Base-by-base conservation (phyloP, 2,329 filamentous ascomycete genomes). In the Pestalotiopsis sp. region DNA sequence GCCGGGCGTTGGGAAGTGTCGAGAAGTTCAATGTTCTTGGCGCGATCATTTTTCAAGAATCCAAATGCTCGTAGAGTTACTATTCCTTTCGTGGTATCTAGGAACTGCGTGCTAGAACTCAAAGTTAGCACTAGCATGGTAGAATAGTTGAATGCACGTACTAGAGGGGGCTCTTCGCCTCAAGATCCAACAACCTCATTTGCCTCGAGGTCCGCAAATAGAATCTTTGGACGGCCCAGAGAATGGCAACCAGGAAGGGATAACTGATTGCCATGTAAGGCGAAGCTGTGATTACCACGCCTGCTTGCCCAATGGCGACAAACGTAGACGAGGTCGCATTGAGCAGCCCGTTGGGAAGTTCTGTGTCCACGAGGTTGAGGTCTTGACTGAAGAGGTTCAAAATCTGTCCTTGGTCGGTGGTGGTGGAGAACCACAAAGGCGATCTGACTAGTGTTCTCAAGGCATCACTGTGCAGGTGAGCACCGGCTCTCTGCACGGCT, bases 171-270 rank as follows among this genome's bases (percentile, higher is more conserved):
- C 82, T 80, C 60, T 85, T 85, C 1, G 81, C 79, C 71, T 87
- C 85, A 7, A 87, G 76, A 52, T 86, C 85, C 48, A 87, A 72
- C 56, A 84, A 77, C 67, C 85, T 80, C 7, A 87, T 72, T 70
- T 86, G 85, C 3, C 84, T 80, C 2, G 83, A 86, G 1, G 84
- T 87, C 1, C 81, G 79, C n/a, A 87, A 76, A 71, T 87, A 87
- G 61, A 84, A 76, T 61, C 81, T 83, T 68, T 85, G 83, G 4
- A 86, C 73, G 2, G 78, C 63, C 66, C 82, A 86, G 5, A 84
- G 68, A 2, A 79, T 70, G 3, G 74, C 71, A 9, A 81, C 70
- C 0, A 84, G 73, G 17, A 82, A 75, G 0, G 84, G 84, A 64
- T 85, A 80, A 1, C 78, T 79, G 4, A 82, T 77, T 1, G 79